Evolutionary conservation across 371 early-diverging fungal genomes (phyloP), one percentile per base, ranked within the genome.

Genomic region (Thermomucor indicae-seudaticae): DNA sequence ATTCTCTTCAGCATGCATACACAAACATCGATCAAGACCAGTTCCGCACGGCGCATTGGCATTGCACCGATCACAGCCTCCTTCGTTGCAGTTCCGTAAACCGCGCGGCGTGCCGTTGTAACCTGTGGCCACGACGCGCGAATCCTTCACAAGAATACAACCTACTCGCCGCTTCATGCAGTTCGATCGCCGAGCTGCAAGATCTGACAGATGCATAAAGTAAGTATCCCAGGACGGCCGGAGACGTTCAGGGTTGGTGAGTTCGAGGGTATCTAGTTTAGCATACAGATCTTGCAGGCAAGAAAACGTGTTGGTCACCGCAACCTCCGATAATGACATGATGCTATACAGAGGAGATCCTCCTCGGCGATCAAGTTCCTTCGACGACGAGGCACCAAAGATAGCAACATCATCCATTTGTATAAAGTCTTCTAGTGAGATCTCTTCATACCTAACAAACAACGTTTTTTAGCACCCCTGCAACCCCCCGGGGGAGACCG

Each of bases 1-100:
- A 67, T 97, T 98, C 75, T 99, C 99, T 60, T 99, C 98, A 1
- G 99, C 99, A 64, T 98, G 99, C 69, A 99, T 80, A 68, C 99
- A 99, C 29, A 96, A 60, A 61, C 99, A 99, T 29, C 83, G 69
- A 62, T 95, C 94, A 38, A 97, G 60, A 1, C 79, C 83, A 12
- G 70, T 71, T 4, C 93, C 96, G 53, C 89, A 86, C 0, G 80
- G 78, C 0, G 91, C 79, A 1, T 74, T 88, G 12, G 70, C 82
- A 61, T 97, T 97, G 73, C 99, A 99, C 30, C 98, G 73, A 16
- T 67, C 75, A 65, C 99, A 98, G 0, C 98, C 99, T 7, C 96
- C 95, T 42, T 96, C 90, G 50, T 84, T 90, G 63, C 99, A 99
- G 60, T 99, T 99, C 28, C 66, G 60, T 22, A 97, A 61, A 3